These are phyloP conservation scores for Myxozyma udenii DNA, from an alignment of 805 yeast species.

Conservation along the genomic window DNA sequence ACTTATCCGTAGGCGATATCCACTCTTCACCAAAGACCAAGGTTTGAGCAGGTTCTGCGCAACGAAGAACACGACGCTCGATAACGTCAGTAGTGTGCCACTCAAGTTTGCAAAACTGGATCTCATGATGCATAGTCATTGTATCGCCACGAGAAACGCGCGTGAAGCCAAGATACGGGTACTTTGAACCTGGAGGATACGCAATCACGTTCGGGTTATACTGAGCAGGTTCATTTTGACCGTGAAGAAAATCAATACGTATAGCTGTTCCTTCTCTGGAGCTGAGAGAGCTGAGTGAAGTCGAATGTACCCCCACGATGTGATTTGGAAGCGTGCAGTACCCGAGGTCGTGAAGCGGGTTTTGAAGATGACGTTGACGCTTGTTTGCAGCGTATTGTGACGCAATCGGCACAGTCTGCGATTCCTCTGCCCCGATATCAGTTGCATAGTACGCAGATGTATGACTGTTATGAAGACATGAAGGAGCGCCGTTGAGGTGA, in stretches of 20 bases:
- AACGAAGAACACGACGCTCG: slow-evolving; percentile 10
- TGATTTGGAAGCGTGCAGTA: not conserved
- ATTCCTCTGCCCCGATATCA: too few species aligned
- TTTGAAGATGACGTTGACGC: not conserved
- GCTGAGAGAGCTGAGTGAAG: not conserved
- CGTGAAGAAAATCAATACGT: not conserved
- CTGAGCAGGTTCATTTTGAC: slow-evolving; percentile 2
- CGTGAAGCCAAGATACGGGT: slow-evolving; percentile 16
- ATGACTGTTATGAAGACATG: too few species aligned
- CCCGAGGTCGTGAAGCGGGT: not conserved
- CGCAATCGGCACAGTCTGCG: too few species aligned
- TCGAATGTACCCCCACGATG: not conserved
- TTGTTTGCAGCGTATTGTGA: not conserved
- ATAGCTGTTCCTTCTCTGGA: not conserved
- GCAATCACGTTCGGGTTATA: slow-evolving; percentile 22
- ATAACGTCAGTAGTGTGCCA: slow-evolving; percentile 11
- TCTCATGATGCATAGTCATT: slow-evolving; percentile 12
- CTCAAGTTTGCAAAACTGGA: slow-evolving; percentile 18
- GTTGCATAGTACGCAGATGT: too few species aligned
- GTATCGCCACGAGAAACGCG: slow-evolving; percentile 7
- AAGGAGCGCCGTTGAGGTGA: too few species aligned
- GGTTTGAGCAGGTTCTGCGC: not conserved
- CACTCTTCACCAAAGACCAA: slow-evolving; percentile 3
- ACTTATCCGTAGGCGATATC: slow-evolving; percentile 3
- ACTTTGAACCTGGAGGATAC: slow-evolving; percentile 12